Percentiles rank a stretch among this genome's conserved stretches.
These are phyloP conservation scores for Linum tenue DNA, from an alignment of 345 rosid species.

Conservation along the genomic window DNA sequence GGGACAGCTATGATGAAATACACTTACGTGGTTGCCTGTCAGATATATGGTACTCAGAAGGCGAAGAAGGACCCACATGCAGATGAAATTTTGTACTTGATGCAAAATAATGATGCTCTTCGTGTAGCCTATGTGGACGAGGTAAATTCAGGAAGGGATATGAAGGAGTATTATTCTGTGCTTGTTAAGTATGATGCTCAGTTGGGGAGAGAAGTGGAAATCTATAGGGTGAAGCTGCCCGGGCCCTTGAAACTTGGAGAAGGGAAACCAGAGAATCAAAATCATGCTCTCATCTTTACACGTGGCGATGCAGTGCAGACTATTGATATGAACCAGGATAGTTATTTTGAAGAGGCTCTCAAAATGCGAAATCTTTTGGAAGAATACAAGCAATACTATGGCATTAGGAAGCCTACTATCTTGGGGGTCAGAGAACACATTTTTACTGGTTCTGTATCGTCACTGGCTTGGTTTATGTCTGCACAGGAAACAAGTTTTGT, in stretches of 20 bases:
- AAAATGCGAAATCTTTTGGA: slow-evolving; percentile 94
- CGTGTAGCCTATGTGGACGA: slow-evolving; percentile 96
- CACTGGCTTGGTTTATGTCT: slow-evolving; percentile 78
- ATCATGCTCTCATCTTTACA: slow-evolving; percentile 90
- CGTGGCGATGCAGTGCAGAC: slow-evolving; percentile 98
- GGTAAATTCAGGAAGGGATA: slow-evolving; percentile 51
- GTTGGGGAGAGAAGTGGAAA: slow-evolving; percentile 73
- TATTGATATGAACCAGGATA: slow-evolving; percentile 99
- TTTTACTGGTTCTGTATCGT: slow-evolving; percentile 95
- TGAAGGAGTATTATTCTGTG: slow-evolving; percentile 73
- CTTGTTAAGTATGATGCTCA: slow-evolving; percentile 85
- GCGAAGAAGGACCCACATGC: slow-evolving; percentile 85
- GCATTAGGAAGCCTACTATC: slow-evolving; percentile 73
- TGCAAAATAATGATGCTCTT: slow-evolving; percentile 85
- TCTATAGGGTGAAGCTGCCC: slow-evolving; percentile 87
- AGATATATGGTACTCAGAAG: slow-evolving; percentile 87
- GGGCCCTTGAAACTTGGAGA: slow-evolving; percentile 96
- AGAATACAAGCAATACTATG: slow-evolving; percentile 61
- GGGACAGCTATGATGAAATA: slow-evolving; percentile 93
- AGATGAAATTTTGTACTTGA: slow-evolving; percentile 69
- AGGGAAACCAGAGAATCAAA: slow-evolving; percentile 98
- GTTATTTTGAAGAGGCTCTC: slow-evolving; percentile 95
- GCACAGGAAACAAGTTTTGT: slow-evolving; percentile 88
- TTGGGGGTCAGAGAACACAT: slow-evolving; percentile 95
- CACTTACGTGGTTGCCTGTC: slow-evolving; percentile 92